phyloP scores from a whole-genome alignment of 2,329 filamentous ascomycete species.

The Fusarium veterinarium region DNA sequence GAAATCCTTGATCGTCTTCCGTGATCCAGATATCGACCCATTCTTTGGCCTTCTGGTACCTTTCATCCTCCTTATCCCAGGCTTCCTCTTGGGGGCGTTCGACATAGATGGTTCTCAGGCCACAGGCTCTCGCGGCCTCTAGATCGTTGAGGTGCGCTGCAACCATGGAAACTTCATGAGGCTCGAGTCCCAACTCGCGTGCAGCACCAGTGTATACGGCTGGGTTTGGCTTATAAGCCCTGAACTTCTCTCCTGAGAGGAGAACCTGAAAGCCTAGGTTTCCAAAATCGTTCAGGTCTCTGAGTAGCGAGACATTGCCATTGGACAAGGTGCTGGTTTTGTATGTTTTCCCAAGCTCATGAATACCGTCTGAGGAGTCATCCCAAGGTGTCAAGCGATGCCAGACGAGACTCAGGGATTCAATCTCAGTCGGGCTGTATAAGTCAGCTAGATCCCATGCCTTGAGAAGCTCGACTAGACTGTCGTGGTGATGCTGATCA shows the following conservation, averaged over 20 bases:
- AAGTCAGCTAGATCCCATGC: conserved; percentile 67
- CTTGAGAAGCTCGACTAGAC: conserved; percentile 68
- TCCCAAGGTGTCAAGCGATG: conserved; percentile 77
- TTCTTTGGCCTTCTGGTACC: conserved; percentile 61
- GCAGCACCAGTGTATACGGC: conserved; percentile 77
- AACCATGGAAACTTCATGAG: conserved; percentile 77
- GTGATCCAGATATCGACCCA: conserved; percentile 56
- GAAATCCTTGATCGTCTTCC: conserved; percentile 48
- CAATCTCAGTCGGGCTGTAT: conserved; percentile 71
- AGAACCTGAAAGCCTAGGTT: conserved; percentile 71
- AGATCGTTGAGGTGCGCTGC: conserved; percentile 80
- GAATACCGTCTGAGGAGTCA: conserved; percentile 69
- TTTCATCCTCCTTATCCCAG: conserved; percentile 63
- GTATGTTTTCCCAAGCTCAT: conserved; percentile 60
- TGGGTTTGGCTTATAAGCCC: conserved; percentile 78
- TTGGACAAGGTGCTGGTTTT: conserved; percentile 78
- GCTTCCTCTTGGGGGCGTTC: conserved; percentile 75
- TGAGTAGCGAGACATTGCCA: conserved; percentile 74
- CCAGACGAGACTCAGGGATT: conserved; percentile 75
- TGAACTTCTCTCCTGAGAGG: conserved; percentile 76
- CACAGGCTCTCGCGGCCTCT: conserved; percentile 70
- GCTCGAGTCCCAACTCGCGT: conserved; percentile 64
- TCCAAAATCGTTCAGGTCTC: conserved; percentile 70
- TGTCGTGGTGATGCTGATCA: conserved; percentile 76
- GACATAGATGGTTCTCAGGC: conserved; percentile 79